phyloP scores from a whole-genome alignment of 2,329 filamentous ascomycete species.

The Hansfordia pulvinata region DNA sequence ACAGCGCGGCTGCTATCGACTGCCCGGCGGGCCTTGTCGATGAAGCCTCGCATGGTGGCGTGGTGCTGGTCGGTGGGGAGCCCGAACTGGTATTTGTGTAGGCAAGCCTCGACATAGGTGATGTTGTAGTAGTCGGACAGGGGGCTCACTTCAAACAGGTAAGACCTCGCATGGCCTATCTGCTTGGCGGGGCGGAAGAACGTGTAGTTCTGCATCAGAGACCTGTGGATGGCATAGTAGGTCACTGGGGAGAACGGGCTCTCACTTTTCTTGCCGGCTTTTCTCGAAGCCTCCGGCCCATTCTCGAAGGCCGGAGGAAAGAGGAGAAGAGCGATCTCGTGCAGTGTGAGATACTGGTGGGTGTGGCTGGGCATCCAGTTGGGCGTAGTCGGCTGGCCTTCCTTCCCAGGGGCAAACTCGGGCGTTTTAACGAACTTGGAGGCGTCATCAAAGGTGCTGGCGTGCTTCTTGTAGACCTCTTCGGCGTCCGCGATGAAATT shows the following conservation, averaged over 20 bases:
- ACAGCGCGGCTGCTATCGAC: constrained; percentile 37
- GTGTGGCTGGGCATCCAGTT: constrained; percentile 19
- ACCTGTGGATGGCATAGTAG: constrained; percentile 58
- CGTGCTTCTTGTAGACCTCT: constrained; percentile 30
- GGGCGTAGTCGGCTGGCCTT: no score
- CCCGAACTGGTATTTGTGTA: constrained; percentile 36
- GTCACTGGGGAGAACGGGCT: constrained; percentile 29
- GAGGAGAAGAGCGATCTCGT: constrained; percentile 33
- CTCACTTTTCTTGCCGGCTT: constrained; percentile 17
- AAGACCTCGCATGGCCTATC: constrained; percentile 34
- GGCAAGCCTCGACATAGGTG: constrained; percentile 31
- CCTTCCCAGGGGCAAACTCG: no score
- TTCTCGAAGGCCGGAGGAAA: no score
- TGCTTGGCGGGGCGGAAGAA: constrained; percentile 42
- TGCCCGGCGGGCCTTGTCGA: constrained; percentile 30
- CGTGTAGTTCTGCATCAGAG: constrained; percentile 44
- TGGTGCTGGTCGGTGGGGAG: background rate
- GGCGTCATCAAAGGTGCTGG: constrained; percentile 32
- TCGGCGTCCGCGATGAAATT: constrained; percentile 28
- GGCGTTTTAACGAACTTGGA: constrained; percentile 24
- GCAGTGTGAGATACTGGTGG: constrained; percentile 32
- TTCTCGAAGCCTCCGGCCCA: no score
- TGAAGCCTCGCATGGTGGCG: constrained; percentile 21
- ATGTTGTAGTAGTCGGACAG: constrained; percentile 37
- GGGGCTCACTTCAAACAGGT: constrained; percentile 48